These are phyloP conservation scores for Penicillium cataractarum DNA, from an alignment of 495 filamentous ascomycete species.

Conservation along the genomic window DNA sequence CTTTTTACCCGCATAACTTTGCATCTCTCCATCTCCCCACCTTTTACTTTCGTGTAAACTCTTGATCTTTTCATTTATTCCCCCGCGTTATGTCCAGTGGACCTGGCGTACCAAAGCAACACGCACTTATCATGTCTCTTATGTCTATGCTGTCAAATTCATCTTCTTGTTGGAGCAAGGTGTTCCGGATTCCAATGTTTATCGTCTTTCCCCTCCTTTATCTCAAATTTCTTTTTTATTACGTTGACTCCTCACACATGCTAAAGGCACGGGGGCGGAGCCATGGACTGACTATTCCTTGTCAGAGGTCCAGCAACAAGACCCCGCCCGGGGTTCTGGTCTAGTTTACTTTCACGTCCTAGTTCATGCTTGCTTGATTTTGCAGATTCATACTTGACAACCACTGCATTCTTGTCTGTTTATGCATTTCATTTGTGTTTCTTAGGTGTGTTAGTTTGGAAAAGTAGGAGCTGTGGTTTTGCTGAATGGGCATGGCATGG, in stretches of 20 bases:
- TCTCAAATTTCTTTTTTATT: not conserved
- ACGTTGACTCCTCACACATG: not conserved
- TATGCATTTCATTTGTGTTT: not conserved
- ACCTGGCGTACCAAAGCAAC: slow-evolving; percentile 22
- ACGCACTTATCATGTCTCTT: slow-evolving; percentile 33
- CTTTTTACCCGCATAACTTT: slow-evolving; percentile 16
- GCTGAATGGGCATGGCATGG: slow-evolving; percentile 3
- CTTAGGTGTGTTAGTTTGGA: not conserved
- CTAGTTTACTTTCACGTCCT: not conserved
- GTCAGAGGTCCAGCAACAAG: not conserved
- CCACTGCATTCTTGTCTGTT: not conserved
- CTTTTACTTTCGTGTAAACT: slow-evolving; percentile 27
- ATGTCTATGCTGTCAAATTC: slow-evolving; percentile 25
- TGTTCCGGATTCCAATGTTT: slow-evolving; percentile 26
- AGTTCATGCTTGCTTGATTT: not conserved
- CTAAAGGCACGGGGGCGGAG: not conserved
- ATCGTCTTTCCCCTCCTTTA: not conserved
- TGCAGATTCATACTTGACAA: not conserved
- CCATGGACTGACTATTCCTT: not conserved
- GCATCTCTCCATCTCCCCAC: slow-evolving; percentile 18
- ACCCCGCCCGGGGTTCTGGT: not conserved
- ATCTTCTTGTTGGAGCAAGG: slow-evolving; percentile 28
- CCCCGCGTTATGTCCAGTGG: slow-evolving; percentile 20
- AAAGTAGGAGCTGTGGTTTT: slow-evolving; percentile 4
- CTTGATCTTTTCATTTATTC: slow-evolving; percentile 18